A percentile compares a stretch with the other conserved stretches of the same genome.
Conservation (phyloP, 345 rosid species). For the Lepidium sativum region DNA sequence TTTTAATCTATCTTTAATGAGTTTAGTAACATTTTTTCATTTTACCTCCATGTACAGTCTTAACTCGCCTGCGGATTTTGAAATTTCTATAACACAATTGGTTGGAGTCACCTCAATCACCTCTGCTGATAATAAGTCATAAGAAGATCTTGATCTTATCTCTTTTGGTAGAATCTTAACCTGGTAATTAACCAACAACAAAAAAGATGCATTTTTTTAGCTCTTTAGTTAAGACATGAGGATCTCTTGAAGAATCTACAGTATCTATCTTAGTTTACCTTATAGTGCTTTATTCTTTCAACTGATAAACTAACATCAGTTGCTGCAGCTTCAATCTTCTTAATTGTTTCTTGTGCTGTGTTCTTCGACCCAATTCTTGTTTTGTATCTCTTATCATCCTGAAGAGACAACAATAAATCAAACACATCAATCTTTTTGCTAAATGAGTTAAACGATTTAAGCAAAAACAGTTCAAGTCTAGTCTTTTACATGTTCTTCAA, state of each 20-base stretch:
- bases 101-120: conserved; percentile 80
- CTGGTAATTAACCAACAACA: conserved; percentile 25
- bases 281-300: conserved; percentile 46
- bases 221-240: neutral
- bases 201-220: neutral
- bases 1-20: neutral
- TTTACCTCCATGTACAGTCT: conserved; percentile 57
- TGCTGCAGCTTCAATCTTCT: conserved; percentile 82
- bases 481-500: conserved; percentile 54
- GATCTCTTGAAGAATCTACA: neutral
- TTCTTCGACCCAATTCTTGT: conserved; percentile 64
- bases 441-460: neutral
- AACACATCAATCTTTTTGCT: neutral
- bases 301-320: conserved; percentile 49
- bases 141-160: conserved; percentile 51
- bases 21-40: neutral
- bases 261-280: conserved; percentile 34
- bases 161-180: conserved; percentile 58
- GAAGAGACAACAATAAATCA: neutral
- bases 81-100: conserved; percentile 76
- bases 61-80: conserved; percentile 70
- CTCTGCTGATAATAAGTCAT: conserved; percentile 67
- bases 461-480: neutral
- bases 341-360: conserved; percentile 59
- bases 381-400: conserved; percentile 64